Conservation (phyloP, 257 asterid species). For the Fraxinus pennsylvanica region DNA sequence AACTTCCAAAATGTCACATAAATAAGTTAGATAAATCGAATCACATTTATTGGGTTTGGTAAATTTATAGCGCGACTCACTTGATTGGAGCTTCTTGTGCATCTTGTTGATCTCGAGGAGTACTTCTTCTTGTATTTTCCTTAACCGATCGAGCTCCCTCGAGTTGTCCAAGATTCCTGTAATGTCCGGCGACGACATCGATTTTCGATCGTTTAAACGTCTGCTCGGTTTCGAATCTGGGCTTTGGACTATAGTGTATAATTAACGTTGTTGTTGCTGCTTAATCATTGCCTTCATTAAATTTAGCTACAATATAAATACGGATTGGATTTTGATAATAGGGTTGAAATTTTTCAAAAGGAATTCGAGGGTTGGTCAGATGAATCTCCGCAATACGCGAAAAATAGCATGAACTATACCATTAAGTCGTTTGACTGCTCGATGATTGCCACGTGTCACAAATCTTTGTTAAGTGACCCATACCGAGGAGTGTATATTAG, state of each 20-base stretch:
- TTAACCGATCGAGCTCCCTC: constrained; percentile 87
- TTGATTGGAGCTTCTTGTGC: constrained; percentile 85
- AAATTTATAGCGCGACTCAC: constrained; percentile 40
- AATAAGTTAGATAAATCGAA: neutral
- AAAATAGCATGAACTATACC: neutral
- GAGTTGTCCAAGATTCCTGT: constrained; percentile 73
- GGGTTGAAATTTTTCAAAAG: constrained; percentile 25
- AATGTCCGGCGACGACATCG: constrained; percentile 76
- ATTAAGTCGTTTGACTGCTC: constrained; percentile 11
- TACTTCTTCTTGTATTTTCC: constrained; percentile 80
- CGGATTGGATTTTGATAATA: constrained; percentile 1
- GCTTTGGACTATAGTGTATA: neutral
- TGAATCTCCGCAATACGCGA: neutral
- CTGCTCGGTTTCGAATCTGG: constrained; percentile 15
- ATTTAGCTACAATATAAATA: neutral
- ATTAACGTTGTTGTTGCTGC: neutral
- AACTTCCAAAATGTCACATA: neutral
- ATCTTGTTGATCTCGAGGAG: constrained; percentile 83
- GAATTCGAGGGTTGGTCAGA: constrained; percentile 28
- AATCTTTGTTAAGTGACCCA: neutral
- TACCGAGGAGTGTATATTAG: neutral
- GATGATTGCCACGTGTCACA: constrained; percentile 34
- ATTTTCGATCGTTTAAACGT: constrained; percentile 31
- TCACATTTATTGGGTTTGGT: neutral
- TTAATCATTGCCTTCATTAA: neutral